Percentiles rank a stretch among this genome's conserved stretches.
Evolutionary conservation across 306 rosid species (phyloP).

Genomic region (Alnus glutinosa): DNA sequence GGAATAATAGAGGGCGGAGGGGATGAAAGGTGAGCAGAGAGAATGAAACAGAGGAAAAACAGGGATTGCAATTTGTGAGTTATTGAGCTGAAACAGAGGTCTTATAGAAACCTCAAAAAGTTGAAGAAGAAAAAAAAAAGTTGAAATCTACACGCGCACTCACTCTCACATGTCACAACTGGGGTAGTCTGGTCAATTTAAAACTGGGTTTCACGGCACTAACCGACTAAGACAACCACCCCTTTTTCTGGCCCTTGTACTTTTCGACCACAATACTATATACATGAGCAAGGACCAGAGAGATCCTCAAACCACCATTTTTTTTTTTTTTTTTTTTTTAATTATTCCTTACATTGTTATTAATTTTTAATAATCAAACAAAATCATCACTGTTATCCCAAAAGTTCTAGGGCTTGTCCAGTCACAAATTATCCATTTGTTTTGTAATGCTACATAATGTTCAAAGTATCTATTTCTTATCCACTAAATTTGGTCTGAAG

Average conservation of each 20-base stretch:
- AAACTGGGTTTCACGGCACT: conserved; percentile 46
- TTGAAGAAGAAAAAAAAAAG: not conserved
- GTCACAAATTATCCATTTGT: no score
- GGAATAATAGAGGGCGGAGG: not conserved
- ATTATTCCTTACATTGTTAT: not conserved
- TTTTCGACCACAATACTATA: conserved; percentile 45
- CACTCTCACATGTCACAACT: conserved; percentile 31
- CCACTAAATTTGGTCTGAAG: no score
- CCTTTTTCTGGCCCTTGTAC: conserved; percentile 44
- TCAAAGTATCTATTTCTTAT: no score
- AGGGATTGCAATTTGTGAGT: conserved; percentile 31
- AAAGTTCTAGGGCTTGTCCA: not conserved
- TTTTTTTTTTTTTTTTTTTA: not conserved
- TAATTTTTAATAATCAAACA: not conserved
- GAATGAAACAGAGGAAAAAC: conserved; percentile 26
- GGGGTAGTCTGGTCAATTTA: conserved; percentile 47
- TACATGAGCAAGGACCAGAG: conserved; percentile 29
- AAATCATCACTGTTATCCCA: not conserved
- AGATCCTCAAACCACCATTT: conserved; percentile 17
- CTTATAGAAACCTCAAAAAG: conserved; percentile 31
- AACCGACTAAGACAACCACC: conserved; percentile 54
- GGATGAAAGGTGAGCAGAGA: not conserved
- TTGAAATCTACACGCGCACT: conserved; percentile 35
- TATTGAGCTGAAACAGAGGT: conserved; percentile 24
- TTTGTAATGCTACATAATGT: no score